Evolutionary conservation across 768 basidiomycete species (phyloP), one percentile per base, ranked within the genome.

Genomic region (Serpula lacrymans): DNA sequence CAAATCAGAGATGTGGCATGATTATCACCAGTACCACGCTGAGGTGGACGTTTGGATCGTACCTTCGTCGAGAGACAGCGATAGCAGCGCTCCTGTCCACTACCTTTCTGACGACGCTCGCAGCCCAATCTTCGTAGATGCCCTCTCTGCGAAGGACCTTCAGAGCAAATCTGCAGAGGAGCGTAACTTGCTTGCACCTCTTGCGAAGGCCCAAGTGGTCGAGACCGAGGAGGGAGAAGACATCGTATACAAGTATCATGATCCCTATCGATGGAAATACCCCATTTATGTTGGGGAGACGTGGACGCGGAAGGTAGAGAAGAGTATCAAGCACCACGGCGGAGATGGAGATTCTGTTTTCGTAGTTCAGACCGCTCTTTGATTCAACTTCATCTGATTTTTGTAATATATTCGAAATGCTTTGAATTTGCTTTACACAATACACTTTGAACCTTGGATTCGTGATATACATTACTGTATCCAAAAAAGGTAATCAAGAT

Each of bases 261-360:
- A 0, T n/a, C 5, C 7, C 5, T 5, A 5, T 17, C 8, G 26
- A 12, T 13, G 16, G 17, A 17, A 5, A 16, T 2, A 18, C 14
- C 30, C 28, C 20, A 45, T 59, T 12, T 57, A 48, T 9, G 55
- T 58, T 6, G 52, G 52, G 2, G 44, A 50, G 5, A 57, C 43
- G 5, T 52, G 49, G 55, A 42, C 17, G 9, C 46, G 37, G 12
- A 57, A 43, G 22, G 37, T n/a, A n/a, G n/a, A n/a, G n/a, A n/a
- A n/a, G n/a, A n/a, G n/a, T n/a, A n/a, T n/a, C n/a, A n/a, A n/a
- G n/a, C n/a, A n/a, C n/a, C n/a, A n/a, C n/a, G n/a, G n/a, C n/a
- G n/a, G n/a, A n/a, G n/a, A n/a, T n/a, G n/a, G n/a, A n/a, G n/a
- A n/a, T n/a, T n/a, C n/a, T n/a, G n/a, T n/a, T n/a, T n/a, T n/a